Evolutionary conservation across 371 early-diverging fungal species (phyloP).

Genomic region (Rhizomucor pusillus): DNA sequence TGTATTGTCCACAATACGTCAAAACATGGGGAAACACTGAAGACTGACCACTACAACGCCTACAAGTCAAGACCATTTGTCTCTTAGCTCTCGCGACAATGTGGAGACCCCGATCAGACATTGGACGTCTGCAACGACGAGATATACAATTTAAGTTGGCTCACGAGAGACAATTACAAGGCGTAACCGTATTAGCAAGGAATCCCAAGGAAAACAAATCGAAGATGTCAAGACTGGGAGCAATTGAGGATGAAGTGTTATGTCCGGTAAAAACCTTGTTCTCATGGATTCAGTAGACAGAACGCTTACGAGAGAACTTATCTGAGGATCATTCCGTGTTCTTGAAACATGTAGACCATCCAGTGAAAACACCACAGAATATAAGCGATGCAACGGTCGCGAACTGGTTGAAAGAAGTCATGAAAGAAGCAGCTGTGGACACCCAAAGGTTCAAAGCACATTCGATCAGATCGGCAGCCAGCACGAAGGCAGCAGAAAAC

Average conservation of each 20-base stretch:
- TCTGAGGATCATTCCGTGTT: constrained; percentile 1
- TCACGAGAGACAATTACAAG: background rate
- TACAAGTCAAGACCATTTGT: constrained; percentile 4
- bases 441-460: constrained; percentile 6
- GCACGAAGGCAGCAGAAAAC: constrained; percentile 6
- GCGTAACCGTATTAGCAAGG: background rate
- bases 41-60: background rate
- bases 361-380: background rate
- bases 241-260: background rate
- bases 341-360: background rate
- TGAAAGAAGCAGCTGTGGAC: constrained; percentile 4
- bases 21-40: constrained; percentile 8
- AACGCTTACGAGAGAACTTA: background rate
- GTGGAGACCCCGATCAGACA: constrained; percentile 8
- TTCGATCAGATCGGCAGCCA: constrained; percentile 2
- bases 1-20: background rate
- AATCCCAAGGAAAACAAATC: background rate
- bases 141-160: background rate
- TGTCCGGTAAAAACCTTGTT: background rate
- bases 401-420: constrained; percentile 1
- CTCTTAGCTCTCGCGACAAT: constrained; percentile 4
- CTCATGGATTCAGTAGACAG: background rate
- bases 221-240: background rate
- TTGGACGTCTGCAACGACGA: background rate
- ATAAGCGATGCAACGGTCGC: constrained; percentile 2